phyloP scores from a whole-genome alignment of 31 red algal species.

The Odonthalia washingtoniensis region DNA sequence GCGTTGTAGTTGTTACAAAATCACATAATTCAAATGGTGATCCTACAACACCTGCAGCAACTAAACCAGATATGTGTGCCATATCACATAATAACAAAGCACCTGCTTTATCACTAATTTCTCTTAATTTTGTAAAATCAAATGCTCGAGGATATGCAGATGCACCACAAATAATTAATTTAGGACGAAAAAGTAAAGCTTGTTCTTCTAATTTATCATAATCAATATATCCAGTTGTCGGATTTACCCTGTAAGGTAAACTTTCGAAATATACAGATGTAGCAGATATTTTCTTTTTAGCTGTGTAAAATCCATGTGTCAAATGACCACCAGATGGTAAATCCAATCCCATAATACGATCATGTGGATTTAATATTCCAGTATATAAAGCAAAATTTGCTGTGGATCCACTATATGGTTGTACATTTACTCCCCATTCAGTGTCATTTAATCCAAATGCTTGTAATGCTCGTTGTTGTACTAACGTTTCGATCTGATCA shows the following conservation, averaged over 20 bases:
- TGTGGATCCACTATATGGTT: conserved; percentile 97
- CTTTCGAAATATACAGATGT: conserved; percentile 97
- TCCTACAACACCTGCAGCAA: conserved; percentile 71
- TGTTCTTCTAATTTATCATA: conserved; percentile 89
- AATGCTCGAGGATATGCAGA: conserved; percentile 95
- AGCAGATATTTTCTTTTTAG: conserved; percentile 95
- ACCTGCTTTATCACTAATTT: conserved; percentile 84
- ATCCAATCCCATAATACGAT: conserved; percentile 99
- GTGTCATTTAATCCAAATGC: conserved; percentile 66
- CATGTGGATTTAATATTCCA: conserved; percentile 90
- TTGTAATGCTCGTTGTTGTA: conserved; percentile 85
- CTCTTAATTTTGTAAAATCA: conserved; percentile 78
- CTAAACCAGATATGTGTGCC: conserved; percentile 99
- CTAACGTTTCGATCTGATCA: conserved; percentile 95
- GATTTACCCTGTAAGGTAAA: conserved; percentile 91
- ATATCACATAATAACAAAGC: conserved; percentile 91
- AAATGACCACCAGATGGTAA: conserved; percentile 97
- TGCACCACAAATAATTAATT: conserved; percentile 91
- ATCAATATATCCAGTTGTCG: conserved; percentile 88
- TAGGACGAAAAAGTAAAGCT: conserved; percentile 85
- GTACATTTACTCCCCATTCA: conserved; percentile 99
- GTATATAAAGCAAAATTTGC: conserved; percentile 99
- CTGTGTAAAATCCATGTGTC: conserved; percentile 99
- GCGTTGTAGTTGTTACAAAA: conserved; percentile 97
- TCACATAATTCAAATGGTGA: conserved; percentile 91